A percentile compares a stretch with the other conserved stretches of the same genome.
Conservation (phyloP, 192 early-diverging fungal species). For the Pilobolus umbonatus region DNA sequence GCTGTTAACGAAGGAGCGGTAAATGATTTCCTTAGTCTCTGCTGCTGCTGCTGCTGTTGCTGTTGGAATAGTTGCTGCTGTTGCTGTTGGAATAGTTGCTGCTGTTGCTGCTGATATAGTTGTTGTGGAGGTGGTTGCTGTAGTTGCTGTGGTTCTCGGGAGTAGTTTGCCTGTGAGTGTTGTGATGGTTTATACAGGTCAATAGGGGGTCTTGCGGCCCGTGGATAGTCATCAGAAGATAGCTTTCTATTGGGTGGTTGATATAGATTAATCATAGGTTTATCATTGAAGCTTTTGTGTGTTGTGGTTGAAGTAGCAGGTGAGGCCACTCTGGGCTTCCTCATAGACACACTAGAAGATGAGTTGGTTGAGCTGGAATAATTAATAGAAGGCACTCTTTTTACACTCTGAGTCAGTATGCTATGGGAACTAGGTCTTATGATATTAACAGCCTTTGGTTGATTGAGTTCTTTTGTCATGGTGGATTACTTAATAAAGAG, state of each 20-base stretch:
- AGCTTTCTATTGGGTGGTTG: constrained; percentile 1
- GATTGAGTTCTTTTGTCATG: not conserved
- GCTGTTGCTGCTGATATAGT: no score
- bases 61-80: not conserved
- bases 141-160: not conserved
- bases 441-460: constrained; percentile 8
- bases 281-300: not conserved
- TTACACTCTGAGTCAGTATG: no score
- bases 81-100: no score
- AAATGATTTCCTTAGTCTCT: not conserved
- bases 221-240: not conserved
- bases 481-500: not conserved
- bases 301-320: not conserved
- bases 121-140: no score
- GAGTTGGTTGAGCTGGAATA: no score
- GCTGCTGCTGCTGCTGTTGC: not conserved
- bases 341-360: not conserved
- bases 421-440: constrained; percentile 1
- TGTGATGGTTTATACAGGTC: constrained; percentile 7
- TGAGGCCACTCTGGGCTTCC: not conserved
- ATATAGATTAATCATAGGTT: constrained; percentile 3
- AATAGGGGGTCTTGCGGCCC: not conserved
- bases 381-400: not conserved
- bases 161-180: not conserved
- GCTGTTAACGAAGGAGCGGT: not conserved